Conservation (phyloP, 768 basidiomycete species). For the Trametes punicea region DNA sequence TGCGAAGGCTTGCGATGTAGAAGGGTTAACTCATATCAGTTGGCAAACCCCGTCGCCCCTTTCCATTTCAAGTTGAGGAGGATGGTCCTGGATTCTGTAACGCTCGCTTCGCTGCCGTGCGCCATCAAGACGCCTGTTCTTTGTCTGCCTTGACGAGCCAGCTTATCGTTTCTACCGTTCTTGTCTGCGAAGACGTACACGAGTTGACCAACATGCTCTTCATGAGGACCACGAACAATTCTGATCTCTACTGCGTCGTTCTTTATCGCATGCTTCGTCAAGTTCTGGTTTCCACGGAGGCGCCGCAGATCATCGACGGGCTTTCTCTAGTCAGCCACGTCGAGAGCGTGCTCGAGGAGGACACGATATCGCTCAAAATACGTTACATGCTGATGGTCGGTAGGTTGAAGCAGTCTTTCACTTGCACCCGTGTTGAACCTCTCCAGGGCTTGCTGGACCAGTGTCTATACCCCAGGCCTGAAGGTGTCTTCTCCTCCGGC, state of each 20-base stretch:
- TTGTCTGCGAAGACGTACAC: constrained; percentile 22
- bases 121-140: background rate
- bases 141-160: constrained; percentile 23
- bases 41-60: constrained; percentile 20
- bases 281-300: constrained; percentile 22
- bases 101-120: constrained; percentile 1
- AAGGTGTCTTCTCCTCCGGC: constrained; percentile 26
- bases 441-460: constrained; percentile 18
- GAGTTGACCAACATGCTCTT: constrained; percentile 23
- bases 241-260: constrained; percentile 16
- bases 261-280: constrained; percentile 24
- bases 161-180: constrained; percentile 24
- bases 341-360: constrained; percentile 23
- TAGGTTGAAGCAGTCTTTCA: too few relatives aligned
- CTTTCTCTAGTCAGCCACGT: constrained; percentile 15
- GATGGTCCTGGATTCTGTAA: constrained; percentile 10
- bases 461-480: constrained; percentile 19
- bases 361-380: constrained; percentile 20
- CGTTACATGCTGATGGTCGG: constrained; percentile 28
- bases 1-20: constrained; percentile 28
- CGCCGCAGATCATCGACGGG: constrained; percentile 18
- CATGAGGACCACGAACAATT: constrained; percentile 7
- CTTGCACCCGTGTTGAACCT: too few relatives aligned
- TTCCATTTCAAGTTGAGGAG: constrained; percentile 17
- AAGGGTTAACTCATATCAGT: constrained; percentile 22